phyloP scores from a whole-genome alignment of 805 yeast species.

The Candida hungchunana region DNA sequence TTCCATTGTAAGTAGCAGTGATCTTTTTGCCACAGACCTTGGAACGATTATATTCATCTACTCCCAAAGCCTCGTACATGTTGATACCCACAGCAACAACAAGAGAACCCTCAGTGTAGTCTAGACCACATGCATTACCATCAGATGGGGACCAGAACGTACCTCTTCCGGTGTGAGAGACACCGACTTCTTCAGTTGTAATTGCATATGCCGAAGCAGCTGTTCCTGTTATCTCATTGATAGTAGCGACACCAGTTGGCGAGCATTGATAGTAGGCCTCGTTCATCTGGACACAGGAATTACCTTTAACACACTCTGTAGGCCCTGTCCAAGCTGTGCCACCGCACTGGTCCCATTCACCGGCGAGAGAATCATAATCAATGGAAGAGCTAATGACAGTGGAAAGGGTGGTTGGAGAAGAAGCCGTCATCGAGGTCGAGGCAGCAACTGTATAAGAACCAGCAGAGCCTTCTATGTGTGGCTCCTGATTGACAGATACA shows the following conservation, averaged over 20 bases:
- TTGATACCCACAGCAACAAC: background rate
- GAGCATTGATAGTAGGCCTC: conserved; percentile 25
- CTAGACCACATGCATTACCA: conserved; percentile 1
- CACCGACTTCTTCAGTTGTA: background rate
- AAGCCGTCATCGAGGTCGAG: background rate
- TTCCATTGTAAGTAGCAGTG: conserved; percentile 1
- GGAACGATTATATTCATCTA: background rate
- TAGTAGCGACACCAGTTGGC: conserved; percentile 1
- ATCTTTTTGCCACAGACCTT: background rate
- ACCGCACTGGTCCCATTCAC: conserved; percentile 6
- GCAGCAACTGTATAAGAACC: background rate
- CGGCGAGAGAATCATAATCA: background rate
- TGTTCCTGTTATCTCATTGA: background rate
- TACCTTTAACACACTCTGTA: conserved; percentile 20
- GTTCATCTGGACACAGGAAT: conserved; percentile 19
- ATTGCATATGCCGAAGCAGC: conserved; percentile 1
- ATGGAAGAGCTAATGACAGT: background rate
- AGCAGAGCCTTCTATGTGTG: background rate
- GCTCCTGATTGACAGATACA: no score
- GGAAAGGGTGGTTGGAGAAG: background rate
- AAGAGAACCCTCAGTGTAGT: background rate
- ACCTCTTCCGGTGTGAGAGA: background rate
- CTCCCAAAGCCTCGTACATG: background rate
- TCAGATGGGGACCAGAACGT: conserved; percentile 1
- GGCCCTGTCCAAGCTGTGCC: conserved; percentile 2